Conservation (phyloP, 2,329 filamentous ascomycete species). For the Talaromyces sp. region DNA sequence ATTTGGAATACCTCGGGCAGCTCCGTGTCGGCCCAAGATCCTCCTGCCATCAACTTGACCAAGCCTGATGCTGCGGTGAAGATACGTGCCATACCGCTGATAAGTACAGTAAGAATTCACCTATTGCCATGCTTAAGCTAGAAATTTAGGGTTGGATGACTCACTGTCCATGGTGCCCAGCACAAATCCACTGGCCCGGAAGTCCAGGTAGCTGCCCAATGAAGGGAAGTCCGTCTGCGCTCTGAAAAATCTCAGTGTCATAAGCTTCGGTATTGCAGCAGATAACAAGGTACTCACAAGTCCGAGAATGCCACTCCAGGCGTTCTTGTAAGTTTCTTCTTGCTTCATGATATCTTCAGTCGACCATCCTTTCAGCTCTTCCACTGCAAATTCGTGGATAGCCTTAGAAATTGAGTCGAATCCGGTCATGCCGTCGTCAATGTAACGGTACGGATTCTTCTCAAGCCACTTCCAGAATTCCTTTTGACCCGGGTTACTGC, state of each 20-base stretch:
- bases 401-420: neutral
- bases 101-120: neutral
- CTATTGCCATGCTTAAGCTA: neutral
- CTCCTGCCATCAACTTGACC: conserved; percentile 1
- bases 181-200: conserved; percentile 7
- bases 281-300: neutral
- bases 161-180: conserved; percentile 7
- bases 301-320: conserved; percentile 6
- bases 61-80: conserved; percentile 7
- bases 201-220: conserved; percentile 6
- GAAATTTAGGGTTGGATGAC: neutral
- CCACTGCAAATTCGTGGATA: neutral
- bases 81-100: conserved; percentile 6
- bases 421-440: conserved; percentile 5
- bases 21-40: neutral
- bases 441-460: neutral
- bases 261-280: neutral
- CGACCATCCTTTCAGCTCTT: neutral
- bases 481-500: conserved; percentile 1
- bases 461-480: neutral
- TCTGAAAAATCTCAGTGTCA: neutral
- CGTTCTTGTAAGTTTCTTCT: neutral
- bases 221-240: conserved; percentile 1
- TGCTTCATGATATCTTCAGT: neutral
- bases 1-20: conserved; percentile 8